Evolutionary conservation across 192 early-diverging fungal genomes (phyloP).

Genomic region (Dispira simplex): DNA sequence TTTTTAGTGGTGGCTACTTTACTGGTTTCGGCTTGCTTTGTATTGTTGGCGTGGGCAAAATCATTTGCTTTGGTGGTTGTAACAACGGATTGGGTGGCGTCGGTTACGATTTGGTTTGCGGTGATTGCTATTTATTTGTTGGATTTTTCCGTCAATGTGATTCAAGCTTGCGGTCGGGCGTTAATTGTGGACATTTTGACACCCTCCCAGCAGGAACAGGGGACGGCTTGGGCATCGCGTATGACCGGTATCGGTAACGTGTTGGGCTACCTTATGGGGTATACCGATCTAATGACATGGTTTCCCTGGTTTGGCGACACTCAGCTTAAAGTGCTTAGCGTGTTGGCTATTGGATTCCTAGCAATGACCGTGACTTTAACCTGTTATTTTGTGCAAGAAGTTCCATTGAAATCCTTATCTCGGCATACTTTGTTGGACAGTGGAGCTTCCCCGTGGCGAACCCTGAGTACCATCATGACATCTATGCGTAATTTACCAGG

Average conservation of each 20-base stretch:
- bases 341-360: conserved; percentile 53
- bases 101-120: conserved; percentile 42
- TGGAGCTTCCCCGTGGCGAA: conserved; percentile 4
- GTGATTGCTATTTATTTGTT: conserved; percentile 73
- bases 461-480: conserved; percentile 19
- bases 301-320: conserved; percentile 51
- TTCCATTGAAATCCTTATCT: conserved; percentile 2
- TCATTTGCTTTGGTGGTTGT: conserved; percentile 13
- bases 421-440: too few relatives aligned
- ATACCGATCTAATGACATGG: conserved; percentile 47
- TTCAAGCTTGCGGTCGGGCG: conserved; percentile 67
- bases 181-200: conserved; percentile 76
- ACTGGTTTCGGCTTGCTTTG: conserved; percentile 42
- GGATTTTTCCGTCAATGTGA: conserved; percentile 89
- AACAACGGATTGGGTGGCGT: conserved; percentile 20
- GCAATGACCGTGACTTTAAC: conserved; percentile 36
- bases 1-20: conserved; percentile 58
- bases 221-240: conserved; percentile 73
- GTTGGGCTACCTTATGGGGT: conserved; percentile 72
- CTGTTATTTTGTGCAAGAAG: conserved; percentile 44
- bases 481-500: conserved; percentile 45
- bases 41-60: conserved; percentile 45
- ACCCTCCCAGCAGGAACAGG: conserved; percentile 57
- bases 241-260: conserved; percentile 80
- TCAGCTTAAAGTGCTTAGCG: conserved; percentile 68